Conservation (phyloP, 176 grass and related monocot genomes). For the Oryza officinalis region DNA sequence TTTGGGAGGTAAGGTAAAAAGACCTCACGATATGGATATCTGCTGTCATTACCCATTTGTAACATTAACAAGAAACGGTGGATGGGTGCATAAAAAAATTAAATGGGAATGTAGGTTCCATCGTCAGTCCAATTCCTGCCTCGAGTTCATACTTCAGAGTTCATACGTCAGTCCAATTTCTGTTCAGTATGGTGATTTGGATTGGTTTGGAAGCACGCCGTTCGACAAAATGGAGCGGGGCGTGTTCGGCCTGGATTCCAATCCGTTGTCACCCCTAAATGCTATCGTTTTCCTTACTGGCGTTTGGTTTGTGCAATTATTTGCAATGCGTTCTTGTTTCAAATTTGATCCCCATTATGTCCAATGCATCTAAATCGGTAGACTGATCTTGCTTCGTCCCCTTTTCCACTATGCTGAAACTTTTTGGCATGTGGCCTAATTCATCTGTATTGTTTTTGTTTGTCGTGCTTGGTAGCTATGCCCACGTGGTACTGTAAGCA, state of each 20-base stretch:
- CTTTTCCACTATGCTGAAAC: neutral
- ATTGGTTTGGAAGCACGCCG: too few species aligned
- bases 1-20: conserved; percentile 36
- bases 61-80: conserved; percentile 45
- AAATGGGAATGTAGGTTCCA: conserved; percentile 30
- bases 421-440: neutral
- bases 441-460: neutral
- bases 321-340: neutral
- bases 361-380: neutral
- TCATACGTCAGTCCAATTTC: too few species aligned
- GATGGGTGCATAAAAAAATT: conserved; percentile 45
- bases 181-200: too few species aligned
- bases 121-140: neutral
- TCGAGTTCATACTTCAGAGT: neutral
- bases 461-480: neutral
- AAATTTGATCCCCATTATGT: neutral
- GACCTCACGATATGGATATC: conserved; percentile 16
- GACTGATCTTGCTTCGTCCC: neutral
- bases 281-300: neutral
- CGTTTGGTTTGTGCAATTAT: neutral
- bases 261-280: too few species aligned
- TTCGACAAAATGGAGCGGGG: too few species aligned
- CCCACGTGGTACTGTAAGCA: neutral
- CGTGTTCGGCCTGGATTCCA: too few species aligned
- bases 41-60: conserved; percentile 36